phyloP scores from a whole-genome alignment of 2,329 filamentous ascomycete species.

The Triangularia verruculosa region DNA sequence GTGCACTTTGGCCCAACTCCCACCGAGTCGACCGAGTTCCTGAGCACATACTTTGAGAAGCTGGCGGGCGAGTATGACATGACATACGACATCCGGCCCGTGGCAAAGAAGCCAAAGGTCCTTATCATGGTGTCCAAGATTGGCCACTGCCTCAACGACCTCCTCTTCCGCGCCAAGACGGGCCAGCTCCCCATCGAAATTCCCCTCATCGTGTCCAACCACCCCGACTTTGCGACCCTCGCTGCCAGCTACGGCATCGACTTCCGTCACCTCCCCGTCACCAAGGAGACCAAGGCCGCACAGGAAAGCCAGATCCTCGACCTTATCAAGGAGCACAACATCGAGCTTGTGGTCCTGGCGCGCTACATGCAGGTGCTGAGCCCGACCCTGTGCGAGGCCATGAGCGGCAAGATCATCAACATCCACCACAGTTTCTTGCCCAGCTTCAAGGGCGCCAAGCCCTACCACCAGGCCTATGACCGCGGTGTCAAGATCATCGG shows the following conservation, averaged over 20 bases:
- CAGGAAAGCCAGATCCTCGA: constrained; percentile 72
- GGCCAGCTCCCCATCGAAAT: constrained; percentile 73
- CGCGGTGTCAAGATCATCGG: constrained; percentile 86
- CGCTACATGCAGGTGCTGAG: constrained; percentile 87
- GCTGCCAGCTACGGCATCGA: constrained; percentile 72
- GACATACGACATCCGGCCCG: constrained; percentile 68
- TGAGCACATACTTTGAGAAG: constrained; percentile 54
- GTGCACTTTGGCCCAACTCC: constrained; percentile 71
- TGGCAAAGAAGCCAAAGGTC: constrained; percentile 67
- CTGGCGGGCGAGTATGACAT: constrained; percentile 64
- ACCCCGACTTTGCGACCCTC: constrained; percentile 67
- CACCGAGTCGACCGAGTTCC: constrained; percentile 47
- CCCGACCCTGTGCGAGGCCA: constrained; percentile 68
- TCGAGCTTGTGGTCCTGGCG: constrained; percentile 78
- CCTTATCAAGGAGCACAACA: constrained; percentile 63
- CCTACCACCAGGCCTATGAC: constrained; percentile 84
- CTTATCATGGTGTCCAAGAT: constrained; percentile 91
- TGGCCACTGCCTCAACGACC: constrained; percentile 79
- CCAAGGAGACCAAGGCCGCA: constrained; percentile 69
- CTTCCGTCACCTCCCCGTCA: constrained; percentile 79
- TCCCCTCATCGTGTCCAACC: constrained; percentile 78
- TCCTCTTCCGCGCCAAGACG: constrained; percentile 74
- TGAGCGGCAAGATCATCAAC: constrained; percentile 87
- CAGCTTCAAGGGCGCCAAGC: constrained; percentile 83
- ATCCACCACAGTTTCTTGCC: constrained; percentile 88